Percentiles rank a stretch among this genome's conserved stretches.
Conservation (phyloP, 345 rosid species). For the Boechera stricta region DNA sequence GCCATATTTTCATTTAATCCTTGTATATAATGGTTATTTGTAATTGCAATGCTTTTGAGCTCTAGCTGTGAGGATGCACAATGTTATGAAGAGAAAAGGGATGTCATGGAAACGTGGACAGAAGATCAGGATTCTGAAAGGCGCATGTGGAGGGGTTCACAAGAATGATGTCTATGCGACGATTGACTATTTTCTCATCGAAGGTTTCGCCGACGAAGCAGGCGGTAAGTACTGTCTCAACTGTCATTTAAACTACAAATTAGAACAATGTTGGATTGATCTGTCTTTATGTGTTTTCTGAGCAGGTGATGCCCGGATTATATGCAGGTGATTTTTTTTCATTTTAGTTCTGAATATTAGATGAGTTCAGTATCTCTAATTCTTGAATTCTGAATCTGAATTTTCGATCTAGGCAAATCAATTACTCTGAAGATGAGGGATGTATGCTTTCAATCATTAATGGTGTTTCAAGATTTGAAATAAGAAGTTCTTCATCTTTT, state of each 20-base stretch:
- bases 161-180: conserved; percentile 61
- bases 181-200: conserved; percentile 65
- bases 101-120: conserved; percentile 60
- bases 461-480: conserved; percentile 46
- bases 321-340: conserved; percentile 64
- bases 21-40: conserved; percentile 8
- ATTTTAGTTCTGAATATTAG: neutral
- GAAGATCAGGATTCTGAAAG: conserved; percentile 62
- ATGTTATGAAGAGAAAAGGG: conserved; percentile 53
- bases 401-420: conserved; percentile 53
- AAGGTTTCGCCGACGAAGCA: conserved; percentile 64
- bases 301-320: conserved; percentile 67
- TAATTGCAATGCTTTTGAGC: conserved; percentile 23
- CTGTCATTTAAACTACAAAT: neutral
- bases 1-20: neutral
- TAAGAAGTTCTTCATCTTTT: conserved; percentile 52
- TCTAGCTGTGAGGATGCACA: conserved; percentile 67
- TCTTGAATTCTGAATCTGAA: conserved; percentile 6
- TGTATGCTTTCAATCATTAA: conserved; percentile 45
- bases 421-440: conserved; percentile 51
- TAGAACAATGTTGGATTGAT: neutral
- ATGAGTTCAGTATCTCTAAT: neutral
- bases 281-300: conserved; percentile 20
- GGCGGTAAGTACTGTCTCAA: conserved; percentile 53
- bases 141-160: conserved; percentile 58